These are phyloP conservation scores for Phytophthora podocarpi DNA, from an alignment of 352 stramenopile species.

Conservation along the genomic window DNA sequence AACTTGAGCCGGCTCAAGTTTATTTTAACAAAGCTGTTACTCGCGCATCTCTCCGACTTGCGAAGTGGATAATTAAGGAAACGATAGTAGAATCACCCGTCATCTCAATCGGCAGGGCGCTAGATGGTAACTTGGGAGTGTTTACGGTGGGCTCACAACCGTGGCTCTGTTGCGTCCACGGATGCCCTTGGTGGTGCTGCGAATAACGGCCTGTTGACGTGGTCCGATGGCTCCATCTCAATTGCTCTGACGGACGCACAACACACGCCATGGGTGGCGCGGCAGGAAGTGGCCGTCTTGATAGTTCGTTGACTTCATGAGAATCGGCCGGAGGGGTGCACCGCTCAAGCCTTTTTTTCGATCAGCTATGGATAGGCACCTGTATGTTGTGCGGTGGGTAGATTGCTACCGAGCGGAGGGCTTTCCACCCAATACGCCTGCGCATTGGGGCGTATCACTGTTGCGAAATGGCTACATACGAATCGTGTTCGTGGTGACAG, in stretches of 20 bases:
- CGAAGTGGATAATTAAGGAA: too few species aligned
- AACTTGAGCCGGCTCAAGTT: background rate
- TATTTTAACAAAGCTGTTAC: too few species aligned
- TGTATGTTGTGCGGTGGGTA: too few species aligned
- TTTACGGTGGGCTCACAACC: background rate
- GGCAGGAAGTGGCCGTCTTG: background rate
- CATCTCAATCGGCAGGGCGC: background rate
- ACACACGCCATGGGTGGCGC: background rate
- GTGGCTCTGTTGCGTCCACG: background rate
- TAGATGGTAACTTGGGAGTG: background rate
- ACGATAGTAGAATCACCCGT: background rate
- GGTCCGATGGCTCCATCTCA: background rate
- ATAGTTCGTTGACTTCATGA: background rate
- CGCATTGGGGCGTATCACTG: background rate
- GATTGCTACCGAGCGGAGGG: background rate
- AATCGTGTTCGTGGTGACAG: background rate
- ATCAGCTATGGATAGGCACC: background rate
- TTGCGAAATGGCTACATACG: background rate
- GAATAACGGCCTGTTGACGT: background rate
- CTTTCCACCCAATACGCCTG: conserved; percentile 1
- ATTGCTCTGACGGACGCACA: background rate
- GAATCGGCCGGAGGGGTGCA: conserved; percentile 1
- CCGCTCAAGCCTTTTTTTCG: background rate
- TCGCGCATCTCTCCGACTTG: too few species aligned
- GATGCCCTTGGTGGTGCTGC: background rate